Evolutionary conservation across 208 protist genomes (phyloP).

Genomic region (Herpetomonas muscarum): DNA sequence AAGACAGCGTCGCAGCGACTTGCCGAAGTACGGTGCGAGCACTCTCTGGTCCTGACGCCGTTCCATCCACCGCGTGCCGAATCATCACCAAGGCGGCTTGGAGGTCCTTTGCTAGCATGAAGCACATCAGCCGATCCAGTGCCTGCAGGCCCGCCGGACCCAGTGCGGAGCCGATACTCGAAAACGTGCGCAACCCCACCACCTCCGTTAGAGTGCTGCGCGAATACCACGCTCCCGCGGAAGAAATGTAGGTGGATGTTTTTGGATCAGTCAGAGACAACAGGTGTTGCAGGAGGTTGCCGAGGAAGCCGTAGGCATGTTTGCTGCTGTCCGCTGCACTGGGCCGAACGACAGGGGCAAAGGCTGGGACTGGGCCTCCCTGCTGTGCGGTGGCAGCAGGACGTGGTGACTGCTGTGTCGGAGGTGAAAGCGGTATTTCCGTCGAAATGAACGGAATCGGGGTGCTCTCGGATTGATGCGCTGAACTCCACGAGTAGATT

Average conservation of each 20-base stretch:
- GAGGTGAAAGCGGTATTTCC: background rate
- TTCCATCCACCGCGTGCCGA: slow-evolving; percentile 7
- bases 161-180: slow-evolving; percentile 72
- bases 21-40: slow-evolving; percentile 8
- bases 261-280: slow-evolving; percentile 78
- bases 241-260: slow-evolving; percentile 76
- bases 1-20: slow-evolving; percentile 5
- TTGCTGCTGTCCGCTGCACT: slow-evolving; percentile 1
- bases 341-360: background rate
- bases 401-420: background rate
- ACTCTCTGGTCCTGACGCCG: background rate
- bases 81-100: slow-evolving; percentile 50
- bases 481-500: slow-evolving; percentile 81
- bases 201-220: slow-evolving; percentile 44
- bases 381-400: background rate
- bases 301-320: slow-evolving; percentile 83
- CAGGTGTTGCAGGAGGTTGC: slow-evolving; percentile 89
- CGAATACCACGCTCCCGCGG: slow-evolving; percentile 86
- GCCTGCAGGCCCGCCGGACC: slow-evolving; percentile 73
- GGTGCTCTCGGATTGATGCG: slow-evolving; percentile 91
- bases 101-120: slow-evolving; percentile 91
- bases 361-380: background rate
- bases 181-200: slow-evolving; percentile 87
- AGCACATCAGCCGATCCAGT: slow-evolving; percentile 87
- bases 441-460: slow-evolving; percentile 89